Evolutionary conservation across 768 basidiomycete species (phyloP), one percentile per base, ranked within the genome.

Genomic region (Suillus tomentosus): DNA sequence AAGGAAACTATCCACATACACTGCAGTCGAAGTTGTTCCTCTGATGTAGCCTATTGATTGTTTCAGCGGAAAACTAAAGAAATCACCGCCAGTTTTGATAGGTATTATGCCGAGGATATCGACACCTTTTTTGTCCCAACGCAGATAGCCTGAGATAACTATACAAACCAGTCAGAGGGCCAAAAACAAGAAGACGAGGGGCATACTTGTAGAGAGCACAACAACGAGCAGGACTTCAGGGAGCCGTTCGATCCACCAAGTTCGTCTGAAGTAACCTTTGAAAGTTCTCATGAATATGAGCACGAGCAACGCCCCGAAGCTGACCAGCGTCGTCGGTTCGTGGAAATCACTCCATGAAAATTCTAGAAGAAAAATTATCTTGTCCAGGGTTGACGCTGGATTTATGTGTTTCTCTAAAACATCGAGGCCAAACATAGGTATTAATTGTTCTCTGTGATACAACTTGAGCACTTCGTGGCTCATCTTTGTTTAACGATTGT

Each of bases 181-280:
- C 22, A 45, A 17, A 31, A 15, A 19, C 5, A 64, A 3, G 14
- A 47, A 13, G 56, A 8, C 2, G 45, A 10, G 27, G 22, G 45
- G 78, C 88, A 69, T 72, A 96, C 95, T 68, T 3, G 95, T 99
- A 0, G 94, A 91, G 2, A 85, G 75, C 3, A 94, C 84, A 3
- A 98, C 96, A 27, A 94, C 88, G 8, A 98, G 72, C 40, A 99
- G 81, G 15, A 99, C 95, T 75, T 99, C 96, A 0, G 96, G 96
- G 9, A 99, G 69, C 17, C 89, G 89, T 68, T 89, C 88, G 54
- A 96, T 86, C 80, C 80, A 88, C 85, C 83, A 87, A 57, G 81
- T 85, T 63, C 79, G 84, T 69, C 81, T 84, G 77, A 87, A 90
- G 2, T 73, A 75, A 34, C 79, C 77, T 70, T 91, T 91, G 70